Percentiles rank a stretch among this genome's conserved stretches.
phyloP scores from a whole-genome alignment of 2,329 filamentous ascomycete species.

The Trichophyton equinum region DNA sequence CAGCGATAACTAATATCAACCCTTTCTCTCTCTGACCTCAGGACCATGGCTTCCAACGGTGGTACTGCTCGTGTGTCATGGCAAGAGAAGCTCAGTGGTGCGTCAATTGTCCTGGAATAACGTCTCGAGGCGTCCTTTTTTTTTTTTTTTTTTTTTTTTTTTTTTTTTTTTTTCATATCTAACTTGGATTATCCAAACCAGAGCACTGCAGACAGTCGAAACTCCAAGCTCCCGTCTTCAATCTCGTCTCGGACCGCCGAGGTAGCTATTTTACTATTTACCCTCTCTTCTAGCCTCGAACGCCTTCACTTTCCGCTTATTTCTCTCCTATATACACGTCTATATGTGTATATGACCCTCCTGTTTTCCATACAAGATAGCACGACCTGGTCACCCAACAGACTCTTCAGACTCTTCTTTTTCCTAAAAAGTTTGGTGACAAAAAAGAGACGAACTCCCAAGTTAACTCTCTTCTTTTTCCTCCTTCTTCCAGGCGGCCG shows the following conservation, averaged over 20 bases:
- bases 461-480: slow-evolving; percentile 10
- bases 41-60: slow-evolving; percentile 18
- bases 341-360: neutral
- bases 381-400: neutral
- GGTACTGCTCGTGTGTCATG: slow-evolving; percentile 28
- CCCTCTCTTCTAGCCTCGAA: slow-evolving; percentile 10
- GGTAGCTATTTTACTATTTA: slow-evolving; percentile 35
- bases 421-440: slow-evolving; percentile 15
- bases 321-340: neutral
- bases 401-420: neutral
- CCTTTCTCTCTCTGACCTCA: neutral
- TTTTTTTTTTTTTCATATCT: neutral
- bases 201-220: slow-evolving; percentile 47
- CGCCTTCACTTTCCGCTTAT: slow-evolving; percentile 9
- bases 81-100: slow-evolving; percentile 49
- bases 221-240: slow-evolving; percentile 47
- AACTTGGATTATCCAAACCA: slow-evolving; percentile 23
- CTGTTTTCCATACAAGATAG: neutral
- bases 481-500: slow-evolving; percentile 55
- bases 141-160: neutral
- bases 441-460: neutral
- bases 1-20: neutral
- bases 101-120: slow-evolving; percentile 15
- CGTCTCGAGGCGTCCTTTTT: neutral
- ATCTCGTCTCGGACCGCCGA: slow-evolving; percentile 62